Evolutionary conservation across 768 basidiomycete species (phyloP).

Genomic region (Mycena chlorophos): DNA sequence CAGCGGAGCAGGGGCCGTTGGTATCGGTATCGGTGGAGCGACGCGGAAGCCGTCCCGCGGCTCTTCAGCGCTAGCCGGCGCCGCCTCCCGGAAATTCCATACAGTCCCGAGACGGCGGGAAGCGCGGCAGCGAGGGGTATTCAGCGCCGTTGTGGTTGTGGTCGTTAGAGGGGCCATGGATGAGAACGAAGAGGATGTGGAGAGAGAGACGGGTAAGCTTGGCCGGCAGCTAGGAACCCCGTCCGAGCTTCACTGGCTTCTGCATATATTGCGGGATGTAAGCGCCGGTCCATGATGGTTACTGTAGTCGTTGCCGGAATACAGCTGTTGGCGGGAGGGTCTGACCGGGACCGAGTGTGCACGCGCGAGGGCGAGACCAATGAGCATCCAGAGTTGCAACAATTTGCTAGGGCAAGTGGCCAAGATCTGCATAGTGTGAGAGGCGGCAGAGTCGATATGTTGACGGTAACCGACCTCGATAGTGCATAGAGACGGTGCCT

Average conservation of each 20-base stretch:
- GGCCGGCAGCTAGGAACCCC: background rate
- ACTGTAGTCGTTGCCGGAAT: background rate
- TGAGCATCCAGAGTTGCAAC: no score
- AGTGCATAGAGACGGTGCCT: no score
- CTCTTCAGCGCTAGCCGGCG: no score
- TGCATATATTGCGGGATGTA: background rate
- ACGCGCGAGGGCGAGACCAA: no score
- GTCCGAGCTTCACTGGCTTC: background rate
- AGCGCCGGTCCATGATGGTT: constrained; percentile 1
- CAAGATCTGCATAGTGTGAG: no score
- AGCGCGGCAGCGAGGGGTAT: background rate
- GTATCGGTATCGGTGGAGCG: background rate
- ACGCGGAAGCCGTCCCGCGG: background rate
- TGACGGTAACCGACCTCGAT: no score
- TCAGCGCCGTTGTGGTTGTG: background rate
- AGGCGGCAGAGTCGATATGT: no score
- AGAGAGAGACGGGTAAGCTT: background rate
- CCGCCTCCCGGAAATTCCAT: no score
- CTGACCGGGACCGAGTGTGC: no score
- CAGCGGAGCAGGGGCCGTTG: background rate
- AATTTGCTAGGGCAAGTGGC: no score
- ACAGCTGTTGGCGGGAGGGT: background rate
- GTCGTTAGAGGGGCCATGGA: background rate
- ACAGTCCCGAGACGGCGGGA: background rate
- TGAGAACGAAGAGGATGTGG: background rate